Evolutionary conservation across 768 basidiomycete species (phyloP).

Genomic region (Crassisporium funariophilum): DNA sequence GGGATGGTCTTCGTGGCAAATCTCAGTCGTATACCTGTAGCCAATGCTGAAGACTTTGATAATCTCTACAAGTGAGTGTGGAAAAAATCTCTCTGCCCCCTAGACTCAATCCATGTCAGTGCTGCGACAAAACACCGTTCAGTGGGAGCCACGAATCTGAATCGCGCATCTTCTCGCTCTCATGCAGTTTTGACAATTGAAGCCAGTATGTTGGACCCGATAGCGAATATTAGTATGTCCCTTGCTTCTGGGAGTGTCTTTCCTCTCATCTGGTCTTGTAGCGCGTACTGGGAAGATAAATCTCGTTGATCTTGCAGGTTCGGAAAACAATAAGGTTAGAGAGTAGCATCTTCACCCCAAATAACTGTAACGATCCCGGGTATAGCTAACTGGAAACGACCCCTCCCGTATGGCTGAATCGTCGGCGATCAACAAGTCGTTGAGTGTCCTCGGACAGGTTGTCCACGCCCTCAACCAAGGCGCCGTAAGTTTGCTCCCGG

Average conservation of each 20-base stretch:
- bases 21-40: slow-evolving; percentile 43
- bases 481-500: slow-evolving; percentile 47
- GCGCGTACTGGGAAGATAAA: slow-evolving; percentile 78
- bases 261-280: slow-evolving; percentile 26
- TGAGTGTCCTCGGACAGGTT: slow-evolving; percentile 86
- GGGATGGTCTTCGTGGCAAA: slow-evolving; percentile 60
- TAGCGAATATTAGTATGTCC: slow-evolving; percentile 53
- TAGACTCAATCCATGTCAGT: slow-evolving; percentile 34
- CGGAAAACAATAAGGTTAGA: slow-evolving; percentile 83
- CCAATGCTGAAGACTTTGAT: slow-evolving; percentile 46
- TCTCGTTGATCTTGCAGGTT: slow-evolving; percentile 87
- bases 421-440: slow-evolving; percentile 85
- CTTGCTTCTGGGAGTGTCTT: neutral
- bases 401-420: slow-evolving; percentile 87
- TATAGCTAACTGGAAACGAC: slow-evolving; percentile 80
- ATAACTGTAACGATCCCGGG: neutral
- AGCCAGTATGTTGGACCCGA: slow-evolving; percentile 57
- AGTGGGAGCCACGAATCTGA: slow-evolving; percentile 84
- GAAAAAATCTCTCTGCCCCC: neutral
- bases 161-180: slow-evolving; percentile 82
- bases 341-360: neutral
- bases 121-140: slow-evolving; percentile 77
- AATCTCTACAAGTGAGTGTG: slow-evolving; percentile 44
- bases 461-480: slow-evolving; percentile 82
- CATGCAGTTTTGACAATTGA: slow-evolving; percentile 85